phyloP scores from a whole-genome alignment of 164 flowering plant species.

The Litsea cubeba region DNA sequence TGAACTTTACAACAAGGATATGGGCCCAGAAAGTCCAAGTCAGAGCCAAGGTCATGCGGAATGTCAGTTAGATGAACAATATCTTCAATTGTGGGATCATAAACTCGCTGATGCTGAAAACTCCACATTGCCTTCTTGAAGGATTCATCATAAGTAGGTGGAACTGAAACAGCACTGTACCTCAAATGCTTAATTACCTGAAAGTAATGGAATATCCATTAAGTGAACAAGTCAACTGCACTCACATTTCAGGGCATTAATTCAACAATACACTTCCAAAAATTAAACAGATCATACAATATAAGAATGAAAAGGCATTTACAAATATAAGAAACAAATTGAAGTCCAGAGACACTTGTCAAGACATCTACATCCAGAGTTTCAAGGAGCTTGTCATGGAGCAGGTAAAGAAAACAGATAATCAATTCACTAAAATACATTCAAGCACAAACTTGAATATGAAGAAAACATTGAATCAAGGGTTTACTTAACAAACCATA shows the following conservation, averaged over 20 bases:
- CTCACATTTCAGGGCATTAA: not conserved
- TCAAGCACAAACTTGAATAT: too few relatives aligned
- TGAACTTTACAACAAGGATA: conserved; percentile 50
- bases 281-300: too few relatives aligned
- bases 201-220: conserved; percentile 8
- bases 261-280: not conserved
- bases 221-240: not conserved
- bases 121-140: conserved; percentile 88
- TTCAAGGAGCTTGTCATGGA: not conserved
- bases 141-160: conserved; percentile 79
- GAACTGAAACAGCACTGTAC: conserved; percentile 57
- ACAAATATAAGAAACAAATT: not conserved
- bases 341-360: not conserved
- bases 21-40: conserved; percentile 95
- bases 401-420: not conserved
- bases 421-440: too few relatives aligned
- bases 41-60: conserved; percentile 34
- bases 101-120: conserved; percentile 89
- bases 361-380: not conserved
- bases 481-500: too few relatives aligned
- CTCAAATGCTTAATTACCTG: conserved; percentile 89
- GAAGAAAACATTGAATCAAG: too few relatives aligned
- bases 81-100: conserved; percentile 63
- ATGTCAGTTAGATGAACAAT: conserved; percentile 61
- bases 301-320: not conserved